These are phyloP conservation scores for Proliferodiscus dingleyae DNA, from an alignment of 2,329 filamentous ascomycete species.

Conservation along the genomic window DNA sequence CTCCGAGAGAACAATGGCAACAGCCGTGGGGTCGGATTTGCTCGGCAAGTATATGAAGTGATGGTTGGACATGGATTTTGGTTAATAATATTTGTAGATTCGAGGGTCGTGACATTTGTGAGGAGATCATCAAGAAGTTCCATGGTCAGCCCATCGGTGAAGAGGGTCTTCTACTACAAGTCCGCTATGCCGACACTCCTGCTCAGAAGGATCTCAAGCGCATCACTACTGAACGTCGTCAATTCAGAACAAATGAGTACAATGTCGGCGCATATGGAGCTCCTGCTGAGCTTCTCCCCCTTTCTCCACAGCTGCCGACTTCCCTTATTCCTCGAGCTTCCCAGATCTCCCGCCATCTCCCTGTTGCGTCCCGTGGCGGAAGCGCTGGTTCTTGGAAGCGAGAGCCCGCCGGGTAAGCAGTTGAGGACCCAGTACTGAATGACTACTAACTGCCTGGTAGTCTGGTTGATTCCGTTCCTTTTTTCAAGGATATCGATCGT, in stretches of 20 bases:
- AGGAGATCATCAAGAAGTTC: conserved; percentile 81
- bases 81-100: conserved; percentile 55
- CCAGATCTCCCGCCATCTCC: conserved; percentile 30
- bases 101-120: conserved; percentile 81
- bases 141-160: conserved; percentile 74
- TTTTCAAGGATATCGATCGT: conserved; percentile 31
- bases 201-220: conserved; percentile 96
- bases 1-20: conserved; percentile 87
- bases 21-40: conserved; percentile 95
- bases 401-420: conserved; percentile 23
- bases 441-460: conserved; percentile 10
- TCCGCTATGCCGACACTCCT: conserved; percentile 94
- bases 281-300: conserved; percentile 40
- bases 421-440: neutral
- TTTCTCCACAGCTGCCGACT: conserved; percentile 42
- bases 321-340: conserved; percentile 28
- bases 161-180: conserved; percentile 80
- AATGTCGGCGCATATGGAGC: conserved; percentile 68
- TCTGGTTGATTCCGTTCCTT: conserved; percentile 17
- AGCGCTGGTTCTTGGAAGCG: conserved; percentile 32
- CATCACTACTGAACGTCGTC: conserved; percentile 88
- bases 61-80: conserved; percentile 4
- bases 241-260: conserved; percentile 95
- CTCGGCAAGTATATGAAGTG: conserved; percentile 65
- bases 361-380: conserved; percentile 19